Conservation (phyloP, 2,329 filamentous ascomycete genomes). For the Lomentospora prolificans region DNA sequence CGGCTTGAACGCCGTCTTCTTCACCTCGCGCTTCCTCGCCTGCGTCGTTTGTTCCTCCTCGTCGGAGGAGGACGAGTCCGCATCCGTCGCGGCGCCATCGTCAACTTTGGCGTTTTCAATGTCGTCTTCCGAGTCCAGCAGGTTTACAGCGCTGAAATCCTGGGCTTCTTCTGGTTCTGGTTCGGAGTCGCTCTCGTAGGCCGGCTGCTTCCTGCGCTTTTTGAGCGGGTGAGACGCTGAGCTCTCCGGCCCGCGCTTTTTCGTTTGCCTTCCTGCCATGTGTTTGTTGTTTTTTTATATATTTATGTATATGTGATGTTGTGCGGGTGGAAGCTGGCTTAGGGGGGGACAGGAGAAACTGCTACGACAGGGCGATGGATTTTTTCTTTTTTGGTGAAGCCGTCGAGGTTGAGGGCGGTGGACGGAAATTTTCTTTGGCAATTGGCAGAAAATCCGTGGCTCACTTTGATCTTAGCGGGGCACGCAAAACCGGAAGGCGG, state of each 20-base stretch:
- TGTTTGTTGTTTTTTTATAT: neutral
- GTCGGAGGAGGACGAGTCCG: conserved; percentile 22
- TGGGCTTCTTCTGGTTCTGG: conserved; percentile 26
- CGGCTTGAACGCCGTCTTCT: conserved; percentile 11
- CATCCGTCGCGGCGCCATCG: conserved; percentile 31
- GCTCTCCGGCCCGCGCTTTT: conserved; percentile 24
- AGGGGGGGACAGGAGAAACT: too few species aligned
- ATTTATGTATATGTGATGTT: neutral
- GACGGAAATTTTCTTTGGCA: conserved; percentile 7
- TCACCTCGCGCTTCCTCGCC: conserved; percentile 16
- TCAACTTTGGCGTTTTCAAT: conserved; percentile 43
- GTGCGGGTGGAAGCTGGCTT: neutral
- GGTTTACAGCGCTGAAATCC: conserved; percentile 40
- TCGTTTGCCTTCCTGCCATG: conserved; percentile 20
- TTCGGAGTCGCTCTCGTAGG: conserved; percentile 45
- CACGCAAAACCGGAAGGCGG: conserved; percentile 1
- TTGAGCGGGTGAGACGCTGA: conserved; percentile 34
- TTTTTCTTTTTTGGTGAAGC: neutral
- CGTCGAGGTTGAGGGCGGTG: neutral
- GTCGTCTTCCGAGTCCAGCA: conserved; percentile 49
- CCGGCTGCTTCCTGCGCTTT: conserved; percentile 33
- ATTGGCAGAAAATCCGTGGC: conserved; percentile 4
- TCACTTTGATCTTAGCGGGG: neutral
- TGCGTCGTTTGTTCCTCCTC: conserved; percentile 21
- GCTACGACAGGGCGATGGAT: too few species aligned